A percentile compares a stretch with the other conserved stretches of the same genome.
phyloP scores from a whole-genome alignment of 768 basidiomycete genomes.

The Mycena rosella region DNA sequence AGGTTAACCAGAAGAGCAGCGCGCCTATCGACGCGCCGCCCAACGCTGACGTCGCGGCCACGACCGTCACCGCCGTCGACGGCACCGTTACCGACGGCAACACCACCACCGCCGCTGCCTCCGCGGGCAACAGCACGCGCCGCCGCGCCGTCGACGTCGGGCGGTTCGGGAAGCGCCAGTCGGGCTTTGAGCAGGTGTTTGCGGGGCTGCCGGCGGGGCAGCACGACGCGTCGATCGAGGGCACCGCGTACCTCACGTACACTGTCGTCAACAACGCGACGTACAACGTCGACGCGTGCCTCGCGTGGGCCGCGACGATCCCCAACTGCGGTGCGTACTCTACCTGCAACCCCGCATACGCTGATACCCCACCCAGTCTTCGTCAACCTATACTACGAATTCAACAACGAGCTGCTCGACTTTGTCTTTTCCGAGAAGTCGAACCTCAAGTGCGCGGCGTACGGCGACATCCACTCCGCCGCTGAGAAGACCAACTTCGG shows the following conservation, averaged over 20 bases:
- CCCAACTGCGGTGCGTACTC: slow-evolving; percentile 55
- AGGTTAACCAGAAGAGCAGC: slow-evolving; percentile 35
- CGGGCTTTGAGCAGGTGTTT: slow-evolving; percentile 51
- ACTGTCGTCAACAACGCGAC: slow-evolving; percentile 60
- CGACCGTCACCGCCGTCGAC: slow-evolving; percentile 59
- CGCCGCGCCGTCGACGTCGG: slow-evolving; percentile 9
- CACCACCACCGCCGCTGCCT: slow-evolving; percentile 37
- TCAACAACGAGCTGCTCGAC: slow-evolving; percentile 58
- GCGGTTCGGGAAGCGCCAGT: slow-evolving; percentile 38
- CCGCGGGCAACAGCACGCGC: slow-evolving; percentile 27
- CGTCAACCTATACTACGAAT: slow-evolving; percentile 64
- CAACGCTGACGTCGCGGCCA: slow-evolving; percentile 33
- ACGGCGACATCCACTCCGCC: slow-evolving; percentile 57
- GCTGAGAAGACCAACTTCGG: slow-evolving; percentile 61
- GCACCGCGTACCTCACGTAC: slow-evolving; percentile 64
- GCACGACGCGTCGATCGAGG: slow-evolving; percentile 57
- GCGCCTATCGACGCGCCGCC: slow-evolving; percentile 26
- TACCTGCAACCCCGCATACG: slow-evolving; percentile 3
- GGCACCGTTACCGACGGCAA: no score
- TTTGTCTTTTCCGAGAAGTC: slow-evolving; percentile 54
- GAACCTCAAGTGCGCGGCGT: slow-evolving; percentile 63
- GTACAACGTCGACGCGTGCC: slow-evolving; percentile 59
- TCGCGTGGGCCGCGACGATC: slow-evolving; percentile 54
- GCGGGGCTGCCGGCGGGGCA: slow-evolving; percentile 50
- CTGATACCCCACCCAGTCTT: slow-evolving; percentile 49